phyloP scores from a whole-genome alignment of 768 basidiomycete genomes.

The Kwoniella mangroviensis region DNA sequence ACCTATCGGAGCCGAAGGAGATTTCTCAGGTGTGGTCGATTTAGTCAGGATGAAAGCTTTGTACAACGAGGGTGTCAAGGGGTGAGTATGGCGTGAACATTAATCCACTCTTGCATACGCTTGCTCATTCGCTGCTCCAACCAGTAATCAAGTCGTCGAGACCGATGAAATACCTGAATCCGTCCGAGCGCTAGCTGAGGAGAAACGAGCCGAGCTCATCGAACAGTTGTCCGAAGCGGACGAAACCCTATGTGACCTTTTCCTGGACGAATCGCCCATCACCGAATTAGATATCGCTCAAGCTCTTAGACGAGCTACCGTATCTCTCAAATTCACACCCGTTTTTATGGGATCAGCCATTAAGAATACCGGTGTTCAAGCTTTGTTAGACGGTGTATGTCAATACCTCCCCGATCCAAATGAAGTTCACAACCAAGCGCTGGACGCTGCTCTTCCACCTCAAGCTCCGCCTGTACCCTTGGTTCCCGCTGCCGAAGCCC shows the following conservation, averaged over 20 bases:
- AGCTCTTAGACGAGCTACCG: constrained; percentile 87
- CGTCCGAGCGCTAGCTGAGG: constrained; percentile 72
- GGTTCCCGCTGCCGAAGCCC: constrained; percentile 79
- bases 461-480: constrained; percentile 74
- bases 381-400: constrained; percentile 91
- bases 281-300: constrained; percentile 72
- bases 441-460: constrained; percentile 67
- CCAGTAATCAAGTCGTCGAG: constrained; percentile 75
- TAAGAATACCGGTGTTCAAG: constrained; percentile 95
- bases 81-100: constrained; percentile 62
- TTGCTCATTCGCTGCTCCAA: background rate
- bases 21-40: constrained; percentile 89
- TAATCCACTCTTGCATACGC: background rate
- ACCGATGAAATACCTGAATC: constrained; percentile 84
- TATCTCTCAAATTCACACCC: constrained; percentile 86
- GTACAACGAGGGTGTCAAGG: constrained; percentile 93
- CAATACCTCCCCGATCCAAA: constrained; percentile 90
- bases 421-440: constrained; percentile 76
- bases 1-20: constrained; percentile 87
- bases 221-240: constrained; percentile 96
- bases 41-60: constrained; percentile 91
- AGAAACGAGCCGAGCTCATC: constrained; percentile 87
- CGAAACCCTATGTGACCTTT: constrained; percentile 88
- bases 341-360: constrained; percentile 97
- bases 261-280: constrained; percentile 81